Evolutionary conservation across 768 basidiomycete genomes (phyloP).

Genomic region (Tubosaeta sp.): DNA sequence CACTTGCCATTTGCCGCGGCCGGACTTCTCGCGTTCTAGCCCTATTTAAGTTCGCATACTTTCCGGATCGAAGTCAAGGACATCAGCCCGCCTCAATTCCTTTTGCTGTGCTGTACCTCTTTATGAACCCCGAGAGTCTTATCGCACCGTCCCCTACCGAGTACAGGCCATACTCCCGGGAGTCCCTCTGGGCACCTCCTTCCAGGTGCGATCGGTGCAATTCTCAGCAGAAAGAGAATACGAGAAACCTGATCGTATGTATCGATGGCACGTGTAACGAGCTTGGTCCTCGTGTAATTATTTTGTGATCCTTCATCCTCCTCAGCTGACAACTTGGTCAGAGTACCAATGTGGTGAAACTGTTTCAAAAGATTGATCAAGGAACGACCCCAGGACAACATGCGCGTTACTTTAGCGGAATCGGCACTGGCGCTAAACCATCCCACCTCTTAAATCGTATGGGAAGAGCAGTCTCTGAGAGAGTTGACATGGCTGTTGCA

Average conservation of each 20-base stretch:
- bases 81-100: background rate
- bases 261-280: conserved; percentile 24
- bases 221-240: conserved; percentile 1
- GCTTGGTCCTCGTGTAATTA: conserved; percentile 18
- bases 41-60: conserved; percentile 5
- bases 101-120: background rate
- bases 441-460: conserved; percentile 20
- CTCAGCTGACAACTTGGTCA: conserved; percentile 12
- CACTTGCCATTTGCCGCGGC: background rate
- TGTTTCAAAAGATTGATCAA: conserved; percentile 26
- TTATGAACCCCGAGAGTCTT: background rate
- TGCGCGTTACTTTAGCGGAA: conserved; percentile 37
- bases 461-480: conserved; percentile 17
- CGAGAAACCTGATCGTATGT: conserved; percentile 23
- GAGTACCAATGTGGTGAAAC: conserved; percentile 37
- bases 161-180: background rate
- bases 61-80: background rate
- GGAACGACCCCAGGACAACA: conserved; percentile 20
- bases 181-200: background rate
- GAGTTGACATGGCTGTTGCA: conserved; percentile 36
- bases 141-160: background rate
- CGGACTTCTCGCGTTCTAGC: background rate
- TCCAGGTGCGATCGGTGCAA: conserved; percentile 11
- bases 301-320: background rate
- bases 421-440: conserved; percentile 28